These are phyloP conservation scores for Neonectria coccinea DNA, from an alignment of 2,329 filamentous ascomycete species.

Conservation along the genomic window DNA sequence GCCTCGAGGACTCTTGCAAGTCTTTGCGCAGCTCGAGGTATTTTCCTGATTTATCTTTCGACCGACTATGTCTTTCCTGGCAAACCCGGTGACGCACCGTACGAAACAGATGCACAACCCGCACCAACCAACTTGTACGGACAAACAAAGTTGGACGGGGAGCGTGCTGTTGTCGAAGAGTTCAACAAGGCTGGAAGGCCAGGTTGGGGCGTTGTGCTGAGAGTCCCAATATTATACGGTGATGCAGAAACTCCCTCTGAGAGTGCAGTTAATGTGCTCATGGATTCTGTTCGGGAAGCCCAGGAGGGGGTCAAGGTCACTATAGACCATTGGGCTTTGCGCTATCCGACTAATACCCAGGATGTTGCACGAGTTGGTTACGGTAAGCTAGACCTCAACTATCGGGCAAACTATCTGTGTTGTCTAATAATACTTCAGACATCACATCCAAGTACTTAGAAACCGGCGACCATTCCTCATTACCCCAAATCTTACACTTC, in stretches of 20 bases:
- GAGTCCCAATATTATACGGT: conserved; percentile 88
- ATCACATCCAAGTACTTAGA: conserved; percentile 76
- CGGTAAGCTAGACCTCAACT: conserved; percentile 58
- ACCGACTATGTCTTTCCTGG: conserved; percentile 86
- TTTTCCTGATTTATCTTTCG: conserved; percentile 80
- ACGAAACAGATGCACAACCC: conserved; percentile 72
- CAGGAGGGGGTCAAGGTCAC: conserved; percentile 73
- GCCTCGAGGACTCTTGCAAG: conserved; percentile 75
- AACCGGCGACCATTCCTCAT: conserved; percentile 58
- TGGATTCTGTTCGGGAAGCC: conserved; percentile 80
- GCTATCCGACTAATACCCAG: conserved; percentile 90
- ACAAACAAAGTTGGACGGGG: conserved; percentile 71
- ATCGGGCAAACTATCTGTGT: conserved; percentile 1
- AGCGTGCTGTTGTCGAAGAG: conserved; percentile 73
- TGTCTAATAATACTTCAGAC: conserved; percentile 59
- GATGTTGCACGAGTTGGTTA: conserved; percentile 84
- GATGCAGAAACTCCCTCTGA: conserved; percentile 75
- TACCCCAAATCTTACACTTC: conserved; percentile 85
- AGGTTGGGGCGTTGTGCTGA: conserved; percentile 75
- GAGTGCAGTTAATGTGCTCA: conserved; percentile 84
- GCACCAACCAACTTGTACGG: conserved; percentile 82
- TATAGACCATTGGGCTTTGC: conserved; percentile 88
- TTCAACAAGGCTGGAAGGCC: conserved; percentile 61
- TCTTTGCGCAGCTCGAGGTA: conserved; percentile 70
- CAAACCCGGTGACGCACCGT: conserved; percentile 82